phyloP scores from a whole-genome alignment of 441 rosid genomes.

The Corymbia calophylla region DNA sequence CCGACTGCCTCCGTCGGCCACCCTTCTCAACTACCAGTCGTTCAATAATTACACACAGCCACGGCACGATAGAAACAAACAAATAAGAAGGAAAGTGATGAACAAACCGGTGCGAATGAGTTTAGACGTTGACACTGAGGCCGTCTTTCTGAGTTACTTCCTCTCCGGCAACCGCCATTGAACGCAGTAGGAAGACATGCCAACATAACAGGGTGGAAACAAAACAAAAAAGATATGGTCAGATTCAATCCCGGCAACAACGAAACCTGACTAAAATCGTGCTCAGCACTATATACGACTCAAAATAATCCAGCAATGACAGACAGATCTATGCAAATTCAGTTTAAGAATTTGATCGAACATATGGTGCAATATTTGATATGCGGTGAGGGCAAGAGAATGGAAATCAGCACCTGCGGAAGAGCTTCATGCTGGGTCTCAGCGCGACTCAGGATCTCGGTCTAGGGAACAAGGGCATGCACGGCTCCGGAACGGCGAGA shows the following conservation, averaged over 20 bases:
- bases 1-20: neutral
- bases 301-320: neutral
- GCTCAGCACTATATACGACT: neutral
- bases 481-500: neutral
- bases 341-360: neutral
- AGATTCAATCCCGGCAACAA: neutral
- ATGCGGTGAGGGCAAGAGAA: too few relatives aligned
- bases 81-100: neutral
- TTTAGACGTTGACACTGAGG: neutral
- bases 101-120: neutral
- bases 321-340: neutral
- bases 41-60: neutral
- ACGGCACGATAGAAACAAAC: neutral
- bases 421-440: neutral
- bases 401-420: neutral
- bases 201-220: neutral
- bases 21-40: neutral
- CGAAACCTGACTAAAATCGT: neutral
- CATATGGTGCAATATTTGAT: neutral
- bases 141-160: neutral
- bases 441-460: fast-evolving
- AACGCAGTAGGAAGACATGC: neutral
- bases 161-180: neutral
- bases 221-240: neutral
- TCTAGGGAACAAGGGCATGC: neutral